Conservation (phyloP, 345 rosid genomes). For the Theobroma cacao region DNA sequence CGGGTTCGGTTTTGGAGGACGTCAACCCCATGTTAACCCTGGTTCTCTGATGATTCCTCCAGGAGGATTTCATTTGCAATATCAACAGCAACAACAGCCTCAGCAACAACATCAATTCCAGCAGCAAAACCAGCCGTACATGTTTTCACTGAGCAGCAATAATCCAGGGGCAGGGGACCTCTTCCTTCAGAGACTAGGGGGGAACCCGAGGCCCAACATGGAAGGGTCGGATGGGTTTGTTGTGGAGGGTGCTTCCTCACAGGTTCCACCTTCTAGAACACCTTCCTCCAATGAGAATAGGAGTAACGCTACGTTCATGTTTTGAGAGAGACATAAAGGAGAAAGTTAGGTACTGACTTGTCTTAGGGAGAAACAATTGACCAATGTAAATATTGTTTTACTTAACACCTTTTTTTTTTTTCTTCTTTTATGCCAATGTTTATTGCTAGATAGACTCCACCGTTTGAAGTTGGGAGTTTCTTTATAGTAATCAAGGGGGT, state of each 20-base stretch:
- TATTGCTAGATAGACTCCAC: neutral
- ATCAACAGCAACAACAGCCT: constrained; percentile 27
- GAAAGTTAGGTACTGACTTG: constrained; percentile 47
- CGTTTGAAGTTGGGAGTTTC: neutral
- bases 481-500: neutral
- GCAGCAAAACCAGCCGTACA: constrained; percentile 28
- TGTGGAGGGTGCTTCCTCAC: constrained; percentile 23
- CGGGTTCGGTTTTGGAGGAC: constrained; percentile 26
- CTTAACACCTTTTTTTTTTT: neutral
- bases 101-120: constrained; percentile 30
- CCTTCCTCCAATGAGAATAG: constrained; percentile 36
- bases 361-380: constrained; percentile 27
- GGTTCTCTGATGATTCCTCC: constrained; percentile 18
- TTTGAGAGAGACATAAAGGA: constrained; percentile 31
- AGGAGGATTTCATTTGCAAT: constrained; percentile 12
- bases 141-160: constrained; percentile 38
- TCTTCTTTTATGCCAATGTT: neutral
- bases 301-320: constrained; percentile 33
- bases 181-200: constrained; percentile 30
- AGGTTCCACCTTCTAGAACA: constrained; percentile 16
- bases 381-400: constrained; percentile 22
- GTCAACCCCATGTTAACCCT: constrained; percentile 22
- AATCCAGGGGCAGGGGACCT: constrained; percentile 14
- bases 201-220: constrained; percentile 24
- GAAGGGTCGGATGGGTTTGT: constrained; percentile 18